A percentile compares a stretch with the other conserved stretches of the same genome.
phyloP scores from a whole-genome alignment of 2,329 filamentous ascomycete species.

The Colletotrichum liaoningense region DNA sequence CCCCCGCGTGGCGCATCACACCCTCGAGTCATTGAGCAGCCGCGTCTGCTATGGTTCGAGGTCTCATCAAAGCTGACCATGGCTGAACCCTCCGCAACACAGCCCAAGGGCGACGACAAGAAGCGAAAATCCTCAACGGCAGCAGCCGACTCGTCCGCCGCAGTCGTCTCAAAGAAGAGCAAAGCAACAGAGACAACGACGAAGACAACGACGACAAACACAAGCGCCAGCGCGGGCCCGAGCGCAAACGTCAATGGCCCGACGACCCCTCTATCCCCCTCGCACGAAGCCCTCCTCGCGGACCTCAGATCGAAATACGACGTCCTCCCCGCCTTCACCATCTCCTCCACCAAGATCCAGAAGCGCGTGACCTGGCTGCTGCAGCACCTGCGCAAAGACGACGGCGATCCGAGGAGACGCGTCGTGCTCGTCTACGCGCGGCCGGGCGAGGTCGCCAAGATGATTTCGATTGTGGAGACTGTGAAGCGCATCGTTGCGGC shows the following conservation, averaged over 20 bases:
- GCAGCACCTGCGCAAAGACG: constrained; percentile 52
- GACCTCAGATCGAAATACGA: constrained; percentile 60
- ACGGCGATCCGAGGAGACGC: constrained; percentile 41
- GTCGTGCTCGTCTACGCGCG: constrained; percentile 64
- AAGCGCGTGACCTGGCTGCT: constrained; percentile 61
- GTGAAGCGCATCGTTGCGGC: constrained; percentile 64
- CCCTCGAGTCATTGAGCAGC: constrained; percentile 1
- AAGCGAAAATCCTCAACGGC: constrained; percentile 25
- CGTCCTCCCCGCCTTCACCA: constrained; percentile 64
- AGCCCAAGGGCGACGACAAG: constrained; percentile 13
- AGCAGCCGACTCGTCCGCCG: neutral
- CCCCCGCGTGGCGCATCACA: neutral
- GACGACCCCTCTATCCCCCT: constrained; percentile 45
- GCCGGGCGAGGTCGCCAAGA: constrained; percentile 67
- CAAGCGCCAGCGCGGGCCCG: neutral
- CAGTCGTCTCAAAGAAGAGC: constrained; percentile 26
- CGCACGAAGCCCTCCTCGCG: constrained; percentile 55
- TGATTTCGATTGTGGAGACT: constrained; percentile 76
- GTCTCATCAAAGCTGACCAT: constrained; percentile 3
- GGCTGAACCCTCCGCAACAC: neutral
- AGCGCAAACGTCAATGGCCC: constrained; percentile 12
- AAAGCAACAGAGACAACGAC: neutral
- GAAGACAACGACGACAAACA: neutral
- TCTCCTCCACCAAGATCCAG: constrained; percentile 70
- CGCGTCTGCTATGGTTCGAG: constrained; percentile 5